phyloP scores from a whole-genome alignment of 2,329 filamentous ascomycete species.

The Fragosphaeria purpurea region DNA sequence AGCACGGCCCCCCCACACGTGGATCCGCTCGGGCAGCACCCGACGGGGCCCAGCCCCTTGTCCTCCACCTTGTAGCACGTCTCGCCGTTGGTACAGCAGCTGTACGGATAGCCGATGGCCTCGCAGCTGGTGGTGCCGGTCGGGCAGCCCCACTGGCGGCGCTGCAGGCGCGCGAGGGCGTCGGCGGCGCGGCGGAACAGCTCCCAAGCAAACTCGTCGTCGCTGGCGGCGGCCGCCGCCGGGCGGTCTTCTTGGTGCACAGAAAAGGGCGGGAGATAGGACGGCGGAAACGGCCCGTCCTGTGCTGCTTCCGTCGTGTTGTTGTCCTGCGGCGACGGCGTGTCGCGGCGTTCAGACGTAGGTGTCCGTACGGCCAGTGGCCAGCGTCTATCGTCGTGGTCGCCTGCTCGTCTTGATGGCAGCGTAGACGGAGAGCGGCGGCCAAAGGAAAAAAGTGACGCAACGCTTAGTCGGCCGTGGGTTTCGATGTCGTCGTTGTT shows the following conservation, averaged over 20 bases:
- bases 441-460: conserved; percentile 7
- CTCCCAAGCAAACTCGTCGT: conserved; percentile 8
- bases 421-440: conserved; percentile 1
- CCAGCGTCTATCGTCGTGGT: not conserved
- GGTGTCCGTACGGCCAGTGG: not conserved
- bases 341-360: not conserved
- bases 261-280: conserved; percentile 41
- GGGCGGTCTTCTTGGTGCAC: conserved; percentile 28
- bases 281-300: conserved; percentile 1
- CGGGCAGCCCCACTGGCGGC: conserved; percentile 57
- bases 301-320: too few species aligned
- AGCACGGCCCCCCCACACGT: conserved; percentile 55
- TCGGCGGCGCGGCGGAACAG: conserved; percentile 35
- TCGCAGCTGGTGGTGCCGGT: conserved; percentile 54
- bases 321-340: too few species aligned
- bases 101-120: conserved; percentile 54
- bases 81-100: conserved; percentile 60
- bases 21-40: conserved; percentile 61
- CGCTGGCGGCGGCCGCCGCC: conserved; percentile 6
- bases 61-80: conserved; percentile 56
- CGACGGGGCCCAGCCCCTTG: conserved; percentile 55
- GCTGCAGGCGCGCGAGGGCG: conserved; percentile 38
- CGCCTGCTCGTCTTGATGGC: not conserved
- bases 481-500: not conserved
- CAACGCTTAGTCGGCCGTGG: not conserved